Conservation (phyloP, 768 basidiomycete genomes). For the Suillus plorans region DNA sequence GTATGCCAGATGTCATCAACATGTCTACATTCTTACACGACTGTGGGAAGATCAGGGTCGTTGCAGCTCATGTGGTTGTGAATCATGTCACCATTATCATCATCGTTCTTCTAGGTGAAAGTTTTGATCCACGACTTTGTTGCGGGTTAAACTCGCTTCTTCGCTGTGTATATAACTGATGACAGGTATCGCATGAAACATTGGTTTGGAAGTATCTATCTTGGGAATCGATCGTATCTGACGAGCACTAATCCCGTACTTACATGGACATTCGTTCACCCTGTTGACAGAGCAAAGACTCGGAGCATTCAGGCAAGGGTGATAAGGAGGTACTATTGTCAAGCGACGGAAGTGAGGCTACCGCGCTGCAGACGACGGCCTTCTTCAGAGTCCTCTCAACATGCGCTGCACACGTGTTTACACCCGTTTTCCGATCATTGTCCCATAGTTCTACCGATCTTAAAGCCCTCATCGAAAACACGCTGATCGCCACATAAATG, state of each 20-base stretch:
- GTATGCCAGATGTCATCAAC: background rate
- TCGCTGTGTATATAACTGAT: background rate
- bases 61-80: background rate
- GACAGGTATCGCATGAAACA: background rate
- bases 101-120: background rate
- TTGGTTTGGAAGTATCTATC: background rate
- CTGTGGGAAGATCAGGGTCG: background rate
- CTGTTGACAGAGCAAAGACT: background rate
- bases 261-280: background rate
- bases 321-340: constrained; percentile 25
- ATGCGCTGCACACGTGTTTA: constrained; percentile 8
- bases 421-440: constrained; percentile 17
- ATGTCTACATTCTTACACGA: background rate
- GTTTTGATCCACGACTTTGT: constrained; percentile 3
- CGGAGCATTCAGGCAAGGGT: constrained; percentile 8
- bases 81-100: background rate
- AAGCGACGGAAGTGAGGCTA: constrained; percentile 32
- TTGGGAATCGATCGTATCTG: background rate
- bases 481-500: constrained; percentile 35
- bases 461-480: constrained; percentile 34
- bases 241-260: background rate
- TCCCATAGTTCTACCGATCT: background rate
- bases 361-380: constrained; percentile 15
- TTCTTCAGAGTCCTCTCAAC: constrained; percentile 11
- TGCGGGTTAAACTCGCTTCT: background rate